Percentiles rank a stretch among this genome's conserved stretches.
Conservation (phyloP, 1,284 basidiomycete species). For the Agroathelia rolfsii region DNA sequence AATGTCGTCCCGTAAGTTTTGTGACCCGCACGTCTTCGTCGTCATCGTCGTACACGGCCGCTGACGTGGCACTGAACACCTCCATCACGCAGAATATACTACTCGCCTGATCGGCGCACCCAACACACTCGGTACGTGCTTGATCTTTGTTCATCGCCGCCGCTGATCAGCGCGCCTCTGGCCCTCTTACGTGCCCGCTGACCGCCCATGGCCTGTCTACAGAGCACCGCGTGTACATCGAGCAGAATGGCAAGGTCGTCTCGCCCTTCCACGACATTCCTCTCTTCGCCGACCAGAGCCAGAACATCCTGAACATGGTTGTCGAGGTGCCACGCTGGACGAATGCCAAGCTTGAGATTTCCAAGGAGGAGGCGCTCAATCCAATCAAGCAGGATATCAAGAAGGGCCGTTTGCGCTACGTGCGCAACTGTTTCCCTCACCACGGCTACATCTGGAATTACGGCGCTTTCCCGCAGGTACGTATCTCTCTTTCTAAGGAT, state of each 20-base stretch:
- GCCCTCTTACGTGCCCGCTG: too few relatives aligned
- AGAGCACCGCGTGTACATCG: slow-evolving; percentile 73
- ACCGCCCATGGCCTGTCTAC: too few relatives aligned
- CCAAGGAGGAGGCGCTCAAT: slow-evolving; percentile 72
- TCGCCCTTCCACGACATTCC: slow-evolving; percentile 70
- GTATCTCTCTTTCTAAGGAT: slow-evolving; percentile 15
- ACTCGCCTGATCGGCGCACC: slow-evolving; percentile 78
- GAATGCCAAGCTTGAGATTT: slow-evolving; percentile 76
- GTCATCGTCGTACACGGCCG: too few relatives aligned
- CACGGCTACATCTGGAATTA: slow-evolving; percentile 81
- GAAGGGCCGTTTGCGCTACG: slow-evolving; percentile 83
- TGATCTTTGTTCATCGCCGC: slow-evolving; percentile 5
- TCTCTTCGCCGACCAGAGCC: slow-evolving; percentile 80
- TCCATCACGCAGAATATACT: slow-evolving; percentile 45
- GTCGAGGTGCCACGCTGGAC: slow-evolving; percentile 79
- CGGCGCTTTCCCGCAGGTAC: slow-evolving; percentile 73
- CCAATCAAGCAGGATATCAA: slow-evolving; percentile 77
- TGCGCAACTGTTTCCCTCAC: slow-evolving; percentile 83
- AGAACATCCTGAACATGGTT: slow-evolving; percentile 72
- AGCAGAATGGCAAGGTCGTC: slow-evolving; percentile 53
- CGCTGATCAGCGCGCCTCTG: too few relatives aligned
- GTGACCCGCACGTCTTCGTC: slow-evolving; percentile 3
- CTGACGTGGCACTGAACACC: slow-evolving; percentile 14
- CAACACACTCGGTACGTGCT: slow-evolving; percentile 78
- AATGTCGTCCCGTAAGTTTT: slow-evolving; percentile 51